phyloP scores from a whole-genome alignment of 139 green algal genomes.

The Auxenochlorella pyrenoidosa region DNA sequence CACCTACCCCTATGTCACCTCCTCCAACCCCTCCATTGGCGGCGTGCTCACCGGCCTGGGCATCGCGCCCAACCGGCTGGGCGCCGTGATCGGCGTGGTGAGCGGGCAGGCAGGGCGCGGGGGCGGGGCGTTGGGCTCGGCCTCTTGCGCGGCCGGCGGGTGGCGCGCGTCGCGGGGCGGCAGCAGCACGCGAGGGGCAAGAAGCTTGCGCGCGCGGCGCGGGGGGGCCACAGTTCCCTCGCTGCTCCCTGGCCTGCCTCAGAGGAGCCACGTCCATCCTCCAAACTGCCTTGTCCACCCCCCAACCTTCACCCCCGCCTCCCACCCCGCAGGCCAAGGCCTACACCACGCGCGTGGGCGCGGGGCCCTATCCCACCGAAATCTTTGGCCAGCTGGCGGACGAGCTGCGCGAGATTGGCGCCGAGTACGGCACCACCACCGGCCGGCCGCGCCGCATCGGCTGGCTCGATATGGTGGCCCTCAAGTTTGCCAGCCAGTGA shows the following conservation, averaged over 20 bases:
- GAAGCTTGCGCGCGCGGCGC: no score
- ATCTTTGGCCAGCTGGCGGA: slow-evolving; percentile 90
- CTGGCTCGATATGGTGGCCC: slow-evolving; percentile 97
- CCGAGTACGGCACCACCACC: slow-evolving; percentile 99
- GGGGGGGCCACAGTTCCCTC: no score
- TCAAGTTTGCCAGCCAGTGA: slow-evolving; percentile 81
- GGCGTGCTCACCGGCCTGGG: slow-evolving; percentile 95
- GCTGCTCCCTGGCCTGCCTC: no score
- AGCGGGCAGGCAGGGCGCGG: background rate
- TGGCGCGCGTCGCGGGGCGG: no score
- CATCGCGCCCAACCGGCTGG: slow-evolving; percentile 89
- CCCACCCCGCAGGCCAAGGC: slow-evolving; percentile 88
- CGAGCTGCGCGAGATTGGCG: slow-evolving; percentile 80
- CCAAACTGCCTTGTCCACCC: no score
- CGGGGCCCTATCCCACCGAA: slow-evolving; percentile 98
- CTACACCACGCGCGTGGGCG: slow-evolving; percentile 98
- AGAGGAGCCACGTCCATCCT: no score
- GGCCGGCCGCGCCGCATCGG: slow-evolving; percentile 94
- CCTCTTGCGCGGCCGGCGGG: no score
- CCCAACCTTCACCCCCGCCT: background rate
- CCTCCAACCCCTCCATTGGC: slow-evolving; percentile 96
- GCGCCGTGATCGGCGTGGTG: slow-evolving; percentile 94
- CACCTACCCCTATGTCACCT: slow-evolving; percentile 99
- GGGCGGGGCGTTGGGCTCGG: no score
- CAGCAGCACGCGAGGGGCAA: no score